These are phyloP conservation scores for Cerrena zonata DNA, from an alignment of 1,284 basidiomycete species.

Conservation along the genomic window DNA sequence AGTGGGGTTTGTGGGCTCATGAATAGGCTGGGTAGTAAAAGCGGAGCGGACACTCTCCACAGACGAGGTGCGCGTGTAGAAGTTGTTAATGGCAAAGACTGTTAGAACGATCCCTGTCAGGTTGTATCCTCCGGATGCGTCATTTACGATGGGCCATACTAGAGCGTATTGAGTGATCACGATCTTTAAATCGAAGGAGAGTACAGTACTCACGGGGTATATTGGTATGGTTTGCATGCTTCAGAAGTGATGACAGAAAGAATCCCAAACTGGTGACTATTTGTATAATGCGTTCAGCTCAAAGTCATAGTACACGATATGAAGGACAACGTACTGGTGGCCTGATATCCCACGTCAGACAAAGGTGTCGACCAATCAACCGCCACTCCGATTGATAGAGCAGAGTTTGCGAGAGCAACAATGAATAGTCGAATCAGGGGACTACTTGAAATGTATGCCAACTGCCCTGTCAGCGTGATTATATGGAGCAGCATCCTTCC, in stretches of 20 bases:
- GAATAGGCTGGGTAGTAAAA: not conserved
- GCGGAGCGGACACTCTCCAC: no score
- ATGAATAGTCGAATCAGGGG: conserved; percentile 54
- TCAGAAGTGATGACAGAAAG: conserved; percentile 65
- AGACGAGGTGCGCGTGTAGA: conserved; percentile 13
- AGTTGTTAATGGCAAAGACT: conserved; percentile 40
- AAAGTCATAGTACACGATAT: not conserved
- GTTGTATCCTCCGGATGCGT: conserved; percentile 68
- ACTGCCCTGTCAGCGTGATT: conserved; percentile 55
- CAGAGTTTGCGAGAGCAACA: conserved; percentile 51
- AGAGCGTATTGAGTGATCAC: no score
- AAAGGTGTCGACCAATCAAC: conserved; percentile 50
- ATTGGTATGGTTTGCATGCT: conserved; percentile 74
- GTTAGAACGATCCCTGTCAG: conserved; percentile 55
- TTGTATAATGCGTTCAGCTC: not conserved
- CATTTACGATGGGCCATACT: conserved; percentile 81
- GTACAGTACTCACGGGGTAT: conserved; percentile 59
- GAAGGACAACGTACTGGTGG: conserved; percentile 44
- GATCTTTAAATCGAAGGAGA: not conserved
- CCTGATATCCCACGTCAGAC: conserved; percentile 42
- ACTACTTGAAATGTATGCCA: conserved; percentile 50
- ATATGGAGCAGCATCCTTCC: conserved; percentile 46
- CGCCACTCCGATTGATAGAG: conserved; percentile 46
- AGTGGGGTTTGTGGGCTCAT: conserved; percentile 11
- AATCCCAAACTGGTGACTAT: conserved; percentile 66